Evolutionary conservation across 805 yeast species (phyloP).

Genomic region (Spathaspora arborariae): DNA sequence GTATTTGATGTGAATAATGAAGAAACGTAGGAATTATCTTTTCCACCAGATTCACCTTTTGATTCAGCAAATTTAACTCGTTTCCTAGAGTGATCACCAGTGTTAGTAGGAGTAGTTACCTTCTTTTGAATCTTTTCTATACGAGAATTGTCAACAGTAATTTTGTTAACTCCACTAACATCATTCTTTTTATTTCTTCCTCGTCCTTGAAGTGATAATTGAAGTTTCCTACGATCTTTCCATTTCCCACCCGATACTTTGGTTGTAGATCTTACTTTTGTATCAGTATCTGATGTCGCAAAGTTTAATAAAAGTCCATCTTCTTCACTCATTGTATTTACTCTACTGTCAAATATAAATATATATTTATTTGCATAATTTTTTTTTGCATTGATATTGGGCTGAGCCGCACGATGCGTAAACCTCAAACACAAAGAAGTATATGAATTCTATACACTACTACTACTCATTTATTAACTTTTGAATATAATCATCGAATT

Average conservation of each 20-base stretch:
- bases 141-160: conserved; percentile 14
- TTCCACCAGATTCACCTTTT: conserved; percentile 52
- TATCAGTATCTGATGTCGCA: conserved; percentile 37
- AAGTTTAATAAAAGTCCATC: conserved; percentile 79
- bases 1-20: conserved; percentile 62
- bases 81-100: conserved; percentile 21
- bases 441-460: too few species aligned
- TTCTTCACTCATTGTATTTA: conserved; percentile 39
- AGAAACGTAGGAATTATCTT: conserved; percentile 68
- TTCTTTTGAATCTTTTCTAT: conserved; percentile 1
- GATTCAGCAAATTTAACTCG: conserved; percentile 43
- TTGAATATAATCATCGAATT: conserved; percentile 23
- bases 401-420: conserved; percentile 6
- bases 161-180: conserved; percentile 31
- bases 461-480: conserved; percentile 13
- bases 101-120: conserved; percentile 9
- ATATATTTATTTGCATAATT: background rate
- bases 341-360: background rate
- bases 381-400: background rate
- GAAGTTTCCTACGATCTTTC: conserved; percentile 72
- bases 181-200: conserved; percentile 20
- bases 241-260: conserved; percentile 73
- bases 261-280: conserved; percentile 16
- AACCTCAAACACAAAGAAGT: too few species aligned
- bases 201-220: conserved; percentile 47